Percentiles rank a stretch among this genome's conserved stretches.
Conservation (phyloP, 2,329 filamentous ascomycete genomes). For the Ascochyta viciae-villosae region DNA sequence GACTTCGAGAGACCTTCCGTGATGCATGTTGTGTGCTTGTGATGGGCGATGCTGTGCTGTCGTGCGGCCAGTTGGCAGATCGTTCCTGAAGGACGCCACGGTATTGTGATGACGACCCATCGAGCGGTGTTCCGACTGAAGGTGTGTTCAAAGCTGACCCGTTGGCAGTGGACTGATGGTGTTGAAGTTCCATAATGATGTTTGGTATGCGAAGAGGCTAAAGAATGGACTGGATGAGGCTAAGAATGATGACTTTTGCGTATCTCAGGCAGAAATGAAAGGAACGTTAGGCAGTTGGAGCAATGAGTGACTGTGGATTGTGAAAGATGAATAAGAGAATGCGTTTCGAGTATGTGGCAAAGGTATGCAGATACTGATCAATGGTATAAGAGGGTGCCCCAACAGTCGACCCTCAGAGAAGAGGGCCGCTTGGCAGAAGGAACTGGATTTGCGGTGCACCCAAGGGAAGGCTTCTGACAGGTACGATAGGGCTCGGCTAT, state of each 20-base stretch:
- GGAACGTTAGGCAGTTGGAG: constrained; percentile 53
- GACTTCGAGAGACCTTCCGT: constrained; percentile 42
- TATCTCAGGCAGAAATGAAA: constrained; percentile 43
- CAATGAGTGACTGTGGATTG: constrained; percentile 54
- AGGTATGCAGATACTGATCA: constrained; percentile 33
- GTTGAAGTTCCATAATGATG: constrained; percentile 42
- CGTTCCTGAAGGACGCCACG: constrained; percentile 51
- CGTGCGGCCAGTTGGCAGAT: constrained; percentile 51
- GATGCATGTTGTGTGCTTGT: constrained; percentile 15
- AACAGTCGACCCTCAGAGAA: constrained; percentile 30
- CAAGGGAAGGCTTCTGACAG: constrained; percentile 32
- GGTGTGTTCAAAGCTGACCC: constrained; percentile 46
- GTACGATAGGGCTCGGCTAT: constrained; percentile 41
- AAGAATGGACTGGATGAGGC: constrained; percentile 40
- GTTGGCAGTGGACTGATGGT: constrained; percentile 51
- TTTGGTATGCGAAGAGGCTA: constrained; percentile 32
- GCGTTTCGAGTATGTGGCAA: constrained; percentile 31
- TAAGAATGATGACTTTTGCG: constrained; percentile 49
- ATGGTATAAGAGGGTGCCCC: constrained; percentile 43
- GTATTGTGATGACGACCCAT: constrained; percentile 23
- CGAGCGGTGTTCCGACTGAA: constrained; percentile 31
- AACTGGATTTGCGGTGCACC: constrained; percentile 32
- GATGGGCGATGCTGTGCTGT: constrained; percentile 26
- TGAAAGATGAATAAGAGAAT: constrained; percentile 30
- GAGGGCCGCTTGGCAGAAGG: constrained; percentile 34